These are phyloP conservation scores for Periconia sp. DNA, from an alignment of 2,329 filamentous ascomycete species.

Conservation along the genomic window DNA sequence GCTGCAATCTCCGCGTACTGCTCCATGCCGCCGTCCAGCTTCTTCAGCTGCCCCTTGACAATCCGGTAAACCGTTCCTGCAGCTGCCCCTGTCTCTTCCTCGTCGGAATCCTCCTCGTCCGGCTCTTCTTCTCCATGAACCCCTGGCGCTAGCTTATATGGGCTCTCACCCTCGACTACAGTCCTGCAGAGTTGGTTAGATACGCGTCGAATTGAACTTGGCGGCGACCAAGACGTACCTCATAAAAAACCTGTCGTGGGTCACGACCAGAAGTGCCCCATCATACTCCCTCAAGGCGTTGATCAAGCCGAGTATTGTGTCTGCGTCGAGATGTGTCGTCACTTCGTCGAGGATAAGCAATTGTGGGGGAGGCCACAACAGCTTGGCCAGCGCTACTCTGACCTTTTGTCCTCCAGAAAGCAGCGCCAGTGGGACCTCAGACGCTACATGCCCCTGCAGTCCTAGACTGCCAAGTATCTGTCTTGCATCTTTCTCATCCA, in stretches of 20 bases:
- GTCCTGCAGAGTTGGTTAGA: slow-evolving; percentile 57
- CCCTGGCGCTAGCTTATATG: slow-evolving; percentile 44
- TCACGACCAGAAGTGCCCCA: slow-evolving; percentile 78
- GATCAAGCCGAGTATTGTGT: slow-evolving; percentile 76
- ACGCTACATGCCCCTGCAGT: slow-evolving; percentile 71
- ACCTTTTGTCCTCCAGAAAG: slow-evolving; percentile 79
- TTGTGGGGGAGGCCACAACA: slow-evolving; percentile 74
- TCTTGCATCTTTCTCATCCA: slow-evolving; percentile 72
- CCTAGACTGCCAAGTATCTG: slow-evolving; percentile 72
- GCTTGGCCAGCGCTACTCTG: slow-evolving; percentile 68
- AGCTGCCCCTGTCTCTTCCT: slow-evolving; percentile 55
- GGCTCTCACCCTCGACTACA: slow-evolving; percentile 68
- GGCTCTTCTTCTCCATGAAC: slow-evolving; percentile 47
- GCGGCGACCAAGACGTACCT: slow-evolving; percentile 49
- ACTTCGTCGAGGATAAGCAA: slow-evolving; percentile 80
- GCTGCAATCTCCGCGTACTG: slow-evolving; percentile 46
- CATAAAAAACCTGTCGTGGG: slow-evolving; percentile 84
- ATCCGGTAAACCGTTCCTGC: slow-evolving; percentile 45
- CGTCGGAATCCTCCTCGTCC: slow-evolving; percentile 50
- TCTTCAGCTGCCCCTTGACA: slow-evolving; percentile 40
- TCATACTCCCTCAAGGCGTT: slow-evolving; percentile 71
- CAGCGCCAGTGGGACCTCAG: slow-evolving; percentile 73
- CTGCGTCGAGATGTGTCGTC: slow-evolving; percentile 83
- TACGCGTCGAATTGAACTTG: not conserved
- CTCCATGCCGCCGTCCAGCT: slow-evolving; percentile 46